Conservation (phyloP, 2,329 filamentous ascomycete species). For the Cytospora chrysosperma region DNA sequence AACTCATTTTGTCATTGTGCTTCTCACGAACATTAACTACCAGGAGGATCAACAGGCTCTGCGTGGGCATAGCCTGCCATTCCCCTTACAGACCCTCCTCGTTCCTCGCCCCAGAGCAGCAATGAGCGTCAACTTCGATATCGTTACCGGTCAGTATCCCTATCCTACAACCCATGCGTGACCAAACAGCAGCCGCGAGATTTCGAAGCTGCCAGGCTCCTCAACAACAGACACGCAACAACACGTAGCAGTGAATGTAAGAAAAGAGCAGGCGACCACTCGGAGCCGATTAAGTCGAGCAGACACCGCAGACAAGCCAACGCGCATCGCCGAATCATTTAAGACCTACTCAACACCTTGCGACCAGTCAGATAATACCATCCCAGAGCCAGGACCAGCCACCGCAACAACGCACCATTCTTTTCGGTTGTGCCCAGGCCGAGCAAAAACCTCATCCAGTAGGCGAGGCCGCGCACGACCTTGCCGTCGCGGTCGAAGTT, state of each 20-base stretch:
- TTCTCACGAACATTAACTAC: background rate
- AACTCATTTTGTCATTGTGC: background rate
- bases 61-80: background rate
- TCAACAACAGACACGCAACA: background rate
- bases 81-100: background rate
- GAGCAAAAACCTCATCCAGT: constrained; percentile 53
- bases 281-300: background rate
- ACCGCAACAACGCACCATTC: constrained; percentile 52
- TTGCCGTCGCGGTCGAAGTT: constrained; percentile 63
- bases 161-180: too few relatives aligned
- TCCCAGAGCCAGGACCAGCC: constrained; percentile 43
- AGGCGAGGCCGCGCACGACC: constrained; percentile 48
- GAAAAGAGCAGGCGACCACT: background rate
- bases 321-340: background rate
- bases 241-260: background rate
- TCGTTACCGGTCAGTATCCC: background rate
- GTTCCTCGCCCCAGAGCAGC: background rate
- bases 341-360: constrained; percentile 12
- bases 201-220: background rate
- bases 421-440: constrained; percentile 50
- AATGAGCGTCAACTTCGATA: background rate
- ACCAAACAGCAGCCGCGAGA: background rate
- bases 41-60: background rate
- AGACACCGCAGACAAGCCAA: background rate
- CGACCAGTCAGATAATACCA: constrained; percentile 19